Evolutionary conservation across 1,284 basidiomycete species (phyloP).

Genomic region (Trametes hirsuta): DNA sequence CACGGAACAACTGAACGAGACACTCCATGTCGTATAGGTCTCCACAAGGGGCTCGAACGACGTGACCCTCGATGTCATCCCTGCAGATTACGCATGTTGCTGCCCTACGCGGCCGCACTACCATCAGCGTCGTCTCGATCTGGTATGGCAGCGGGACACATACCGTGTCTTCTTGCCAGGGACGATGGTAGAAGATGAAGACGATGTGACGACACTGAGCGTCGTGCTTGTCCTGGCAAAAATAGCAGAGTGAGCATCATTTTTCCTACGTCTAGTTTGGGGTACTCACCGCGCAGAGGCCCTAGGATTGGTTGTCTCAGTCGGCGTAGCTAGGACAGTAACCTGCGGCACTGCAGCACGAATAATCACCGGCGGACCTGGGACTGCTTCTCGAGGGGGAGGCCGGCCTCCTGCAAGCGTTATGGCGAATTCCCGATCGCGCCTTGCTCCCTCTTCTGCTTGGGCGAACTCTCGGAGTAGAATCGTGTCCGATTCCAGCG

Average conservation of each 20-base stretch:
- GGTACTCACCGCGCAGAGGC: not conserved
- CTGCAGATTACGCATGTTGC: conserved; percentile 37
- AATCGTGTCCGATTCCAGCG: conserved; percentile 31
- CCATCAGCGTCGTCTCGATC: too few species aligned
- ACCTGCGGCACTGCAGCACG: not conserved
- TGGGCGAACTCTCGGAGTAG: conserved; percentile 32
- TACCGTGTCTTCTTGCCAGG: not conserved
- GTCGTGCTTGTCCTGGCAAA: not conserved
- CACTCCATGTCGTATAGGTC: conserved; percentile 44
- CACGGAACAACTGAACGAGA: conserved; percentile 40
- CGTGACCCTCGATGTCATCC: conserved; percentile 30
- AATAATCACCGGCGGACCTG: not conserved
- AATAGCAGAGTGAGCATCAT: not conserved
- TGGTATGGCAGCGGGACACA: not conserved
- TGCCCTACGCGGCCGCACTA: not conserved
- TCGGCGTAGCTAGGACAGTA: not conserved
- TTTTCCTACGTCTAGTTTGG: not conserved
- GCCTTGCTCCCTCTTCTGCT: conserved; percentile 36
- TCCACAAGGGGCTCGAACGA: conserved; percentile 39
- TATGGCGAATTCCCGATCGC: conserved; percentile 41
- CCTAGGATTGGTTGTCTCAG: not conserved
- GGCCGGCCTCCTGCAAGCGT: conserved; percentile 35
- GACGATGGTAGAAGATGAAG: conserved; percentile 1
- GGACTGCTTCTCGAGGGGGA: conserved; percentile 26
- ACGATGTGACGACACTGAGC: not conserved